Evolutionary conservation across 1,284 basidiomycete genomes (phyloP).

Genomic region (Pisolithus thermaeus): DNA sequence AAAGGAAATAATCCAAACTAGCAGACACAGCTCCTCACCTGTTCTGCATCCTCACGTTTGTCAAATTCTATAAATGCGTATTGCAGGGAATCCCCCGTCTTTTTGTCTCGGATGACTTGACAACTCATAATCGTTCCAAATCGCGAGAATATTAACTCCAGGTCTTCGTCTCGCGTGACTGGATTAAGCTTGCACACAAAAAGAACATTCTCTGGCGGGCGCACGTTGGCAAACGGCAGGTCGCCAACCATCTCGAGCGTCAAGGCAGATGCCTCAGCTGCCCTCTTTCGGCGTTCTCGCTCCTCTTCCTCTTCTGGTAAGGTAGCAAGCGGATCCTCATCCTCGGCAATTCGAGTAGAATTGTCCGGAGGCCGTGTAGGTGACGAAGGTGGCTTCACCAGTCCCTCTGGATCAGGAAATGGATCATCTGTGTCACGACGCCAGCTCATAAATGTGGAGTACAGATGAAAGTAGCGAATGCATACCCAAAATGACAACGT

Average conservation of each 20-base stretch:
- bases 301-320: conserved; percentile 83
- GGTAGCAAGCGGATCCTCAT: conserved; percentile 78
- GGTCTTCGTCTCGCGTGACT: conserved; percentile 91
- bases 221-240: conserved; percentile 94
- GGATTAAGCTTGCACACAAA: conserved; percentile 99
- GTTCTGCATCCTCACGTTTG: conserved; percentile 86
- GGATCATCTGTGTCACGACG: conserved; percentile 71
- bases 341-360: conserved; percentile 83
- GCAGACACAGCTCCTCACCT: conserved; percentile 44
- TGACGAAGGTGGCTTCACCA: conserved; percentile 68
- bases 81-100: conserved; percentile 92
- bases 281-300: conserved; percentile 70
- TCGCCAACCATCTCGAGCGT: conserved; percentile 99
- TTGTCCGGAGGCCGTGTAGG: conserved; percentile 80
- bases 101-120: conserved; percentile 94
- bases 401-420: conserved; percentile 79
- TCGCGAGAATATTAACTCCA: conserved; percentile 95
- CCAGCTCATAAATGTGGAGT: background rate
- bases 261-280: conserved; percentile 87
- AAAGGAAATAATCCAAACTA: background rate
- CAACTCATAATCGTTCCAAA: conserved; percentile 96
- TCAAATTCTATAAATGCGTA: conserved; percentile 99
- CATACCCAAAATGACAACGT: conserved; percentile 85
- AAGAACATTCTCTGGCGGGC: conserved; percentile 96
- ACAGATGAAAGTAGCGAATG: conserved; percentile 1